Evolutionary conservation across 768 basidiomycete genomes (phyloP), one percentile per base, ranked within the genome.

Genomic region (Mycena rosella): DNA sequence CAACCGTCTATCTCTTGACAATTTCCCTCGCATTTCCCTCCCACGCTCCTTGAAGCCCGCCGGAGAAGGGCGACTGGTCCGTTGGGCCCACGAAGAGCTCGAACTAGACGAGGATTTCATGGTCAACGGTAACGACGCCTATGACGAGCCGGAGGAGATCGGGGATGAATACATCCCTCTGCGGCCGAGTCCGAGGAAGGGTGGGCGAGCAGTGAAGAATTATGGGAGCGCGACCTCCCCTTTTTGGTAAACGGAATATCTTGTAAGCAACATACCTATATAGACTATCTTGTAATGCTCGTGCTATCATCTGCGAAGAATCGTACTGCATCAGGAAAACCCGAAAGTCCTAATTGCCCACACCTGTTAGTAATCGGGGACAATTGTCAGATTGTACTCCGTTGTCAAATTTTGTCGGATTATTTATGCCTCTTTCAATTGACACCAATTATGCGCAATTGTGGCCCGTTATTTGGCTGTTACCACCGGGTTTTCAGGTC

Each of bases 71-170:
- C 74, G 80, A 26, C 80, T 87, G 22, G 78, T 85, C 55, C 78
- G 78, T 17, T 86, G 85, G 85, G 83, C 83, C 47, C 77, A 85
- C 59, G 85, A 86, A 65, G 85, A 86, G 54, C 79, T 85, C 76
- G 74, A 78, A 17, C 72, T 82, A 9, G 75, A 79, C 56, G 82
- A 81, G 60, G 81, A 84, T 63, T 68, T 82, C 20, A 84, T 85
- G 82, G 83, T 87, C 26, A 85, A 86, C 71, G 80, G 78, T 13
- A 71, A 63, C 24, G 67, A 73, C 20, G 76, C 72, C 22, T 78
- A 73, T 27, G 76, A 78, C 29, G 70, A 74, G 7, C 79, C 77
- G 77, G 71, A 76, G 22, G 74, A 69, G 17, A 73, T 72, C 18
- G 79, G 73, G 55, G 80, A 81, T 45, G 85, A 86, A 70, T 81